These are phyloP conservation scores for Epichloe sp. DNA, from an alignment of 2,329 filamentous ascomycete genomes.

Conservation along the genomic window DNA sequence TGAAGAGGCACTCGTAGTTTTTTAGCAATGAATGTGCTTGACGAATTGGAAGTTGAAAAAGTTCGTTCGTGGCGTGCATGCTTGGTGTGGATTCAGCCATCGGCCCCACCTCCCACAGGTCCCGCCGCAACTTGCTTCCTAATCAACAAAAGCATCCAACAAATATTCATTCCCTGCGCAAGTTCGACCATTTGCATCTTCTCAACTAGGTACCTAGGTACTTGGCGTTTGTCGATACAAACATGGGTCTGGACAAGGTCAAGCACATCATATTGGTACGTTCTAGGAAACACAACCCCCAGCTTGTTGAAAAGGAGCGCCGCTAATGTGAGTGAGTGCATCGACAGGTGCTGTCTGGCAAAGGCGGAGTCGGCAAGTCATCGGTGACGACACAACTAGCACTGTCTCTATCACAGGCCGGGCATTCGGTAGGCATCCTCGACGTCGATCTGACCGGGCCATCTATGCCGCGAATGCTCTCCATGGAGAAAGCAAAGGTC, in stretches of 20 bases:
- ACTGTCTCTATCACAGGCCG: conserved; percentile 71
- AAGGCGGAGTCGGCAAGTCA: conserved; percentile 96
- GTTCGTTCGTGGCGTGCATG: too few species aligned
- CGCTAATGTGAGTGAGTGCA: background rate
- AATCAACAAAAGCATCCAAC: background rate
- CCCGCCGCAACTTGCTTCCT: background rate
- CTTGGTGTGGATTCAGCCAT: background rate
- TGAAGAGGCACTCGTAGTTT: too few species aligned
- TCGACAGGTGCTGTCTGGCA: conserved; percentile 68
- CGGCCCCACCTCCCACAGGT: background rate
- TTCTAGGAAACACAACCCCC: background rate
- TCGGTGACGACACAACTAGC: conserved; percentile 95
- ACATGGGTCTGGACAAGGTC: conserved; percentile 38
- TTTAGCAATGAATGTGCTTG: too few species aligned
- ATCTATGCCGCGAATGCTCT: conserved; percentile 89
- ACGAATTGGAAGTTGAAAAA: too few species aligned
- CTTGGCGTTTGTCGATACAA: background rate
- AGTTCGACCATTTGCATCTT: background rate
- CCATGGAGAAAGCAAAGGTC: conserved; percentile 78
- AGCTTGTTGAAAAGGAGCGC: background rate
- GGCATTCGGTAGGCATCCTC: conserved; percentile 83
- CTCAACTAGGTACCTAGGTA: background rate
- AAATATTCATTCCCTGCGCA: background rate
- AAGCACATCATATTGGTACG: conserved; percentile 64
- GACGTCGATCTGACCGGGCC: conserved; percentile 94